Evolutionary conservation across 495 filamentous ascomycete species (phyloP).

Genomic region (Aspergillus cristatus): DNA sequence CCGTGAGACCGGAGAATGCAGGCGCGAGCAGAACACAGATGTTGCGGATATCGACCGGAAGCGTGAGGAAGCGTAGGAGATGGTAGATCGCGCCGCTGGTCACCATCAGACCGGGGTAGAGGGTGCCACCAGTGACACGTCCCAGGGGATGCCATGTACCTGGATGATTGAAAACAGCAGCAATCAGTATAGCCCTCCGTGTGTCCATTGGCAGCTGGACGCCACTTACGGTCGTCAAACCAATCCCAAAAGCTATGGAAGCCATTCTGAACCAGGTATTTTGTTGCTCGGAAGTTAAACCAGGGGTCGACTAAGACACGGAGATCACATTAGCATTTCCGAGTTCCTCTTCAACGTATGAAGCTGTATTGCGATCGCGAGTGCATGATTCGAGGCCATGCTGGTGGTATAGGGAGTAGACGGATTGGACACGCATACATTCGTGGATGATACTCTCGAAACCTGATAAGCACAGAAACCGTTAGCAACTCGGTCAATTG

Average conservation of each 20-base stretch:
- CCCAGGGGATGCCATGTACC: conserved; percentile 99
- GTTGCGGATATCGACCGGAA: conserved; percentile 98
- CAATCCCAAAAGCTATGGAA: conserved; percentile 99
- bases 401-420: background rate
- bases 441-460: conserved; percentile 99
- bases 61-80: conserved; percentile 75
- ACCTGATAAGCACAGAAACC: conserved; percentile 39
- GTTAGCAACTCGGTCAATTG: conserved; percentile 26
- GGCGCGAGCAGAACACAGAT: conserved; percentile 96
- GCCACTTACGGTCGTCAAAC: conserved; percentile 88
- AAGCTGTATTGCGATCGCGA: conserved; percentile 3
- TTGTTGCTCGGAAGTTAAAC: conserved; percentile 99
- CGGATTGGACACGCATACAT: conserved; percentile 52
- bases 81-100: conserved; percentile 97
- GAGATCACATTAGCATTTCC: background rate
- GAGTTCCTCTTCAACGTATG: background rate
- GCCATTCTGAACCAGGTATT: conserved; percentile 91
- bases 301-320: conserved; percentile 83
- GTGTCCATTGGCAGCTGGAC: background rate
- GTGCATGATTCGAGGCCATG: background rate
- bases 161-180: conserved; percentile 16
- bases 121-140: conserved; percentile 94
- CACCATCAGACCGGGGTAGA: conserved; percentile 98
- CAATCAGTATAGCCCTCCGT: conserved; percentile 2
- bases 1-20: conserved; percentile 90